Evolutionary conservation across 2,329 filamentous ascomycete species (phyloP).

Genomic region (Nemania diffusa): DNA sequence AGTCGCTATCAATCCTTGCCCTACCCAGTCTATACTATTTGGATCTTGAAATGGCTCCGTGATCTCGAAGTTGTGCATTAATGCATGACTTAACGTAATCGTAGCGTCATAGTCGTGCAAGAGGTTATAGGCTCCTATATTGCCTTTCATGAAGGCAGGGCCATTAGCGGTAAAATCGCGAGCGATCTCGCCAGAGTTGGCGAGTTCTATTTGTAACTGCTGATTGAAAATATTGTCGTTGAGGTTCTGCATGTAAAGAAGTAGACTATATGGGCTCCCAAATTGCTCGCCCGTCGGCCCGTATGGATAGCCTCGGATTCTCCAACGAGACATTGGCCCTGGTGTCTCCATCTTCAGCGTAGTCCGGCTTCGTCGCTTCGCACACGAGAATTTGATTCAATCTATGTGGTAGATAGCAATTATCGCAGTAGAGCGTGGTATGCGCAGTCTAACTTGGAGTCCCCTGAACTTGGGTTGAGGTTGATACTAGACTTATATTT

Average conservation of each 20-base stretch:
- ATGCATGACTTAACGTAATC: not conserved
- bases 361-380: not conserved
- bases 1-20: not conserved
- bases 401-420: not conserved
- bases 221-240: no score
- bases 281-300: not conserved
- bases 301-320: not conserved
- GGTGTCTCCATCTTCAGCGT: not conserved
- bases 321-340: not conserved
- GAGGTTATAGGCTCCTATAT: not conserved
- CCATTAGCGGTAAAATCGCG: no score
- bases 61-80: conserved; percentile 20
- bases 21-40: not conserved
- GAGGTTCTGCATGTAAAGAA: no score
- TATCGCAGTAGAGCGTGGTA: not conserved
- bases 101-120: conserved; percentile 1
- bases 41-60: not conserved
- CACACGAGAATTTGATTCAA: not conserved
- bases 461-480: not conserved
- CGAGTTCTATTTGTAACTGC: no score
- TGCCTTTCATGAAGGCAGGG: not conserved
- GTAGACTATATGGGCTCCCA: no score
- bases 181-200: no score
- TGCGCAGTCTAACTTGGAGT: not conserved
- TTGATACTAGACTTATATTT: not conserved